Conservation (phyloP, 139 green algal species). For the Dunaliella primolecta region DNA sequence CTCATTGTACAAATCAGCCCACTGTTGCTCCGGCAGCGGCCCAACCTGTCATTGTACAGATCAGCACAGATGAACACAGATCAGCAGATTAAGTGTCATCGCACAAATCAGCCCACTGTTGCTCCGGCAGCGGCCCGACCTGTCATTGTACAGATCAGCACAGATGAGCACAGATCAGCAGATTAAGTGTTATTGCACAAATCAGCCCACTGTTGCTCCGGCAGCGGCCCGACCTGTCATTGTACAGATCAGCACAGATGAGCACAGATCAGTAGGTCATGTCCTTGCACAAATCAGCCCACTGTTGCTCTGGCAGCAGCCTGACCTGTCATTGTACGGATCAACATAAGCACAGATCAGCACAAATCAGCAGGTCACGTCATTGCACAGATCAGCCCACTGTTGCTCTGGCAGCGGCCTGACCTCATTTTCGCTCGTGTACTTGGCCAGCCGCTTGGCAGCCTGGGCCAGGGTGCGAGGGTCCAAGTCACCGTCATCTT, state of each 20-base stretch:
- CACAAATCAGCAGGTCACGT: too few relatives aligned
- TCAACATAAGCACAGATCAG: too few relatives aligned
- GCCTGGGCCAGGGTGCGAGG: constrained; percentile 58
- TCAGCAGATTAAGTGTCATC: too few relatives aligned
- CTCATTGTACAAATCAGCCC: constrained; percentile 64
- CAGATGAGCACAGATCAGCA: too few relatives aligned
- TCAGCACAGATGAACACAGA: too few relatives aligned
- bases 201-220: constrained; percentile 58
- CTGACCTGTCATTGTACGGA: too few relatives aligned
- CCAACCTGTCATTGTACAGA: too few relatives aligned
- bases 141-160: too few relatives aligned
- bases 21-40: constrained; percentile 49
- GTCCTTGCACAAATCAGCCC: constrained; percentile 65
- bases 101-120: constrained; percentile 66
- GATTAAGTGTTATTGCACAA: constrained; percentile 68
- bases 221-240: constrained; percentile 28
- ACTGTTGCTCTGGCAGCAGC: constrained; percentile 49
- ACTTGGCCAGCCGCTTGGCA: constrained; percentile 55
- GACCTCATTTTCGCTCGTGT: constrained; percentile 45
- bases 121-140: constrained; percentile 30
- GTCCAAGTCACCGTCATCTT: constrained; percentile 49
- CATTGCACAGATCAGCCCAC: constrained; percentile 63
- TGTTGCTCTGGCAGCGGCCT: constrained; percentile 40
- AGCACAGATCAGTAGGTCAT: too few relatives aligned
- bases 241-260: too few relatives aligned